Base-by-base conservation (phyloP, 1,139 yeast genomes). In the Candida gigantensis region DNA sequence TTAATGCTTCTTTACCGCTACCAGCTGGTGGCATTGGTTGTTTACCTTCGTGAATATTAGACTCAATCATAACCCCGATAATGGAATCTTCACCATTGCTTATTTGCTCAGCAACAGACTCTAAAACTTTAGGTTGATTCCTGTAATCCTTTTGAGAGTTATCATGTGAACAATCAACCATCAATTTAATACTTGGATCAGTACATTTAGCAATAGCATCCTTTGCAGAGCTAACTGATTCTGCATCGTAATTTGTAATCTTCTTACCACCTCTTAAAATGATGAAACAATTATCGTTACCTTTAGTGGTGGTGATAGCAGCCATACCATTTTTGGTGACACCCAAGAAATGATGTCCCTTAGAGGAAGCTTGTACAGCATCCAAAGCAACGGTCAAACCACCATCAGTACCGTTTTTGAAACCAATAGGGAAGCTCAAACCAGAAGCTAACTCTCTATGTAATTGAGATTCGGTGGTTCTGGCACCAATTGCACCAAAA, bases 101-200 rank as follows among this genome's bases (percentile, higher is more conserved):
- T 32, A 92, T 62, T 65, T 92, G 98, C 40, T 79, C 79, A 42
- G 90, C 89, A 40, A 92, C 77, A 36, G 70, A 77, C 14, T 78
- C 75, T 14, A 95, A 89, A n/a, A 90, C 98, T 60, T 76, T 78
- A 32, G 97, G 97, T 70, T 92, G 98, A 66, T 92, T 92, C 55
- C 75, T 78, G 75, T 81, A 90, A 65, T 92, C 82, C 62, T 92
- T 92, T 57, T 74, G 79, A 33, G 97, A 87, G 71, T 92, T 92
- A 46, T 96, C 98, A 58, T 92, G 98, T 28, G 97, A 89, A 60
- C 97, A 92, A 65, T 92, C 98, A 45, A 92, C 82, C 97, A 92
- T 92, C 57, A 92, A 85, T 62, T 94, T 77, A 52, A 84, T 80
- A 29, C 68, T 73, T 24, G 66, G 62, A 39, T 70, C 68, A 32